phyloP scores from a whole-genome alignment of 352 stramenopile species.

The Phytophthora cryptogea region DNA sequence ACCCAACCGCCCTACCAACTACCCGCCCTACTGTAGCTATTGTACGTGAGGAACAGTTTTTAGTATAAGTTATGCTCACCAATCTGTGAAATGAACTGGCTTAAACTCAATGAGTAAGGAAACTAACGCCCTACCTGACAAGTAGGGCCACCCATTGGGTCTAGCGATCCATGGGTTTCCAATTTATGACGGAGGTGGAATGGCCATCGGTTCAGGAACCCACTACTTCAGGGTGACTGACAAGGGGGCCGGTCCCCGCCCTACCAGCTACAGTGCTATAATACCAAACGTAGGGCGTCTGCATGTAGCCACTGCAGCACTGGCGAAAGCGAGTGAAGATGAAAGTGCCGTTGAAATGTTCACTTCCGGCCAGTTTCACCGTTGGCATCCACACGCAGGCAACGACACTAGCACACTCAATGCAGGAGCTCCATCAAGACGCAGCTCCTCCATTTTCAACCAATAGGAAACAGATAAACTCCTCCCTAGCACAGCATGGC shows the following conservation, averaged over 20 bases:
- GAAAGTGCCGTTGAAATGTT: constrained; percentile 4
- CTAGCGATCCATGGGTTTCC: constrained; percentile 51
- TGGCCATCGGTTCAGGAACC: constrained; percentile 47
- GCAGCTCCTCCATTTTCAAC: constrained; percentile 7
- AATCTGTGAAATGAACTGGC: constrained; percentile 30
- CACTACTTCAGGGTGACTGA: constrained; percentile 56
- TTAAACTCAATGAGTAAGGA: constrained; percentile 95
- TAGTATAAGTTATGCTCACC: neutral
- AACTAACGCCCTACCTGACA: constrained; percentile 90
- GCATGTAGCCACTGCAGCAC: no score
- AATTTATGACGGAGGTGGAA: constrained; percentile 87
- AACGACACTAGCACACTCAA: constrained; percentile 5
- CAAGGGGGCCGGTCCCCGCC: constrained; percentile 57
- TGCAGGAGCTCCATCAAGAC: neutral
- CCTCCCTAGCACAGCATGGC: constrained; percentile 8
- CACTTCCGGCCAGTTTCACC: constrained; percentile 8
- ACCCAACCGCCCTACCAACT: neutral
- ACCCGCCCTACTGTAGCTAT: neutral
- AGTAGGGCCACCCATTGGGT: constrained; percentile 64
- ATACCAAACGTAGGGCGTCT: no score
- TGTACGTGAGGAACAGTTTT: constrained; percentile 8
- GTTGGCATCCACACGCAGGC: neutral
- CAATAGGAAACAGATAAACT: constrained; percentile 11
- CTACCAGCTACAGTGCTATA: neutral
- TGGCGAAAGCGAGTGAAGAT: no score